Evolutionary conservation across 345 rosid species (phyloP).

Genomic region (Ceriops tagal): DNA sequence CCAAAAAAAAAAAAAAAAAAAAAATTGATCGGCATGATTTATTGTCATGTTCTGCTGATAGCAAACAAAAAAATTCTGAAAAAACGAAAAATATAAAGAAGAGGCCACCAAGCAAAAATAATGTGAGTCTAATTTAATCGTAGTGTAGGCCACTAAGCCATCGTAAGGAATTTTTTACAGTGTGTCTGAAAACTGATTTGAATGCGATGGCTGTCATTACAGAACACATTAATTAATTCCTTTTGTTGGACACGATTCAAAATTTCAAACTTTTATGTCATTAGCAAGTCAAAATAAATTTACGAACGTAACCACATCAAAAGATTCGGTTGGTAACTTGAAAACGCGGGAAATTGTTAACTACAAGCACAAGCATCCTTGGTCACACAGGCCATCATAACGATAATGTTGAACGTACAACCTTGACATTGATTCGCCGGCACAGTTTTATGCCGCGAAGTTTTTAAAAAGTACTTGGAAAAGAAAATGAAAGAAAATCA

Average conservation of each 20-base stretch:
- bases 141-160: conserved; percentile 14
- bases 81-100: too few relatives aligned
- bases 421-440: too few relatives aligned
- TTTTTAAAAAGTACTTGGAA: too few relatives aligned
- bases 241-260: conserved; percentile 15
- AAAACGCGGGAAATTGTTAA: conserved; percentile 61
- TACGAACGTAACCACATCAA: conserved; percentile 22
- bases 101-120: conserved; percentile 12
- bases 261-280: conserved; percentile 37
- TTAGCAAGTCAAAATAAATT: conserved; percentile 24
- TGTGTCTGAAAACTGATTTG: conserved; percentile 17
- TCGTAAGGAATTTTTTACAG: conserved; percentile 26
- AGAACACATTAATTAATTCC: conserved; percentile 10
- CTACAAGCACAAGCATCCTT: conserved; percentile 63
- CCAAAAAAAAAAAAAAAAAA: too few relatives aligned
- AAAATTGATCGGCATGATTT: too few relatives aligned
- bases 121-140: conserved; percentile 1
- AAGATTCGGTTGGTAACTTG: conserved; percentile 64
- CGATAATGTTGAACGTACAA: background rate
- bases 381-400: conserved; percentile 18
- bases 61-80: too few relatives aligned
- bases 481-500: too few relatives aligned
- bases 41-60: too few relatives aligned
- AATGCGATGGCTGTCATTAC: conserved; percentile 20
- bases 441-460: too few relatives aligned